Evolutionary conservation across 1,284 basidiomycete species (phyloP), one percentile per base, ranked within the genome.

Genomic region (Microstroma glucosiphilum): DNA sequence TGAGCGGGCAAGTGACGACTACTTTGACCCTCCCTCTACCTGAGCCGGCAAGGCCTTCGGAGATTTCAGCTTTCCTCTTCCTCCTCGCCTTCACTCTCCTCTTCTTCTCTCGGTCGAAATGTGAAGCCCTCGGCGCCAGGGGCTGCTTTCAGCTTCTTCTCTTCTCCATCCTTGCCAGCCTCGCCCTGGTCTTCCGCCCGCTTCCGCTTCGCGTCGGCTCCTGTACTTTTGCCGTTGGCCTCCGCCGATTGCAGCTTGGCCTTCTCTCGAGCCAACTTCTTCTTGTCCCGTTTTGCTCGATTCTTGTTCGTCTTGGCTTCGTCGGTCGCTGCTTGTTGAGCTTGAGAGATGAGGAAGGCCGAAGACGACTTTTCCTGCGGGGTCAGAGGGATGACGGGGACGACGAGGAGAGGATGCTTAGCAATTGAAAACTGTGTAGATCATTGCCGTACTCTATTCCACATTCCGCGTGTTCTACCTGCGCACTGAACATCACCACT

Each of bases 301-400:
- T 77, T 77, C 67, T 75, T 78, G 57, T 65, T 62, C 40, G 75
- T 77, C 60, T 76, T 78, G 13, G 65, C 68, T 43, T 74, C 73
- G 56, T 67, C 89, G 30, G 60, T 60, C 19, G 41, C 54, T 49
- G 66, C 64, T 2, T 59, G 55, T 30, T 65, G 37, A 7, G 63
- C 60, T 21, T 69, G 66, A 37, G 66, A 65, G 12, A 61, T 60
- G 9, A 64, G 64, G 56, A 74, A 77, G 17, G 68, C 70, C 46
- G 66, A 64, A 48, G 70, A 63, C 51, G 70, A 68, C 26, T 64
- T 61, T 13, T 66, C 59, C 71, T 74, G 59, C 41, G 11, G 7
- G 43, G 41, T 4, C 49, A 15, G 26, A 17, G 43, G 6, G 23
- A 25, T 51, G 23, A 53, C 17, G 17, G 11, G 46, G 60, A 21